Conservation (phyloP, 768 basidiomycete genomes). For the Mycena capillaripes region DNA sequence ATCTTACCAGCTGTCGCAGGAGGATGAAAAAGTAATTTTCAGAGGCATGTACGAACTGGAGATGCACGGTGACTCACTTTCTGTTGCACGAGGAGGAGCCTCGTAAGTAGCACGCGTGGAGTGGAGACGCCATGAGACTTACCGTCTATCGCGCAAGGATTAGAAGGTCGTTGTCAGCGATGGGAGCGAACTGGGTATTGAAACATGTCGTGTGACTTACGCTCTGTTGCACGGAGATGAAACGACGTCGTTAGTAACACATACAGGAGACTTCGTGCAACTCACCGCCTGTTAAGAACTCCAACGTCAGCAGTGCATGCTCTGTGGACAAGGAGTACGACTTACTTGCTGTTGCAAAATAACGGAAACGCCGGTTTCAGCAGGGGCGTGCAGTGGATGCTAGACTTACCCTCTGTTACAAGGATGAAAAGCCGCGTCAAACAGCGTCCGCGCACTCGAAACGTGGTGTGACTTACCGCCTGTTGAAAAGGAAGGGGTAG, state of each 20-base stretch:
- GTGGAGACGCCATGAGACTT: neutral
- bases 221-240: neutral
- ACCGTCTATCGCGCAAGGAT: neutral
- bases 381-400: neutral
- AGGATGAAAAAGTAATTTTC: neutral
- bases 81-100: neutral
- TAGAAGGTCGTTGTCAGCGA: neutral
- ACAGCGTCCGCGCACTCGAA: neutral
- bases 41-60: neutral
- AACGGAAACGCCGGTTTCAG: neutral
- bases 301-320: neutral
- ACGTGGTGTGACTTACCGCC: neutral
- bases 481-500: neutral
- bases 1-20: neutral
- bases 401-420: neutral
- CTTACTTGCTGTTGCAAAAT: neutral
- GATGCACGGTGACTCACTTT: neutral
- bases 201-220: neutral
- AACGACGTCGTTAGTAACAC: neutral
- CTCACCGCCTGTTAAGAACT: neutral
- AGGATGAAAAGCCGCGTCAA: neutral
- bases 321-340: neutral
- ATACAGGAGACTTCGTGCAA: neutral
- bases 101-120: neutral
- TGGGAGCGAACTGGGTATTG: neutral